phyloP scores from a whole-genome alignment of 768 basidiomycete genomes.

The Suillus weaverae region DNA sequence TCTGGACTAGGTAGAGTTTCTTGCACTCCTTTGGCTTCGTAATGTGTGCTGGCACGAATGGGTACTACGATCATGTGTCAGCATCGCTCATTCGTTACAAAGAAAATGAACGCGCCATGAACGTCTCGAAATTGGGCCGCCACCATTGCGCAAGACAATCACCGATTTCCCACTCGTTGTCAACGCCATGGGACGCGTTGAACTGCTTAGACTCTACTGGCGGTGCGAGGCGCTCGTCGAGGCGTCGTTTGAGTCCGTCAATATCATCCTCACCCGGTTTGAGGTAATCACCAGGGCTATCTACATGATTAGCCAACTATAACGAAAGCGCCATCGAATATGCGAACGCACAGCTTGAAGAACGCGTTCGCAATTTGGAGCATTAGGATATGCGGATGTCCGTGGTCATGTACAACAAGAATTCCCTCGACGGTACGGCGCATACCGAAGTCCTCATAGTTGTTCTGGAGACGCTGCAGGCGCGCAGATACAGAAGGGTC shows the following conservation, averaged over 20 bases:
- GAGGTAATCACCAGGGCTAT: slow-evolving; percentile 96
- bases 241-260: slow-evolving; percentile 83
- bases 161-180: slow-evolving; percentile 94
- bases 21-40: slow-evolving; percentile 99
- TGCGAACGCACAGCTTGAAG: slow-evolving; percentile 85
- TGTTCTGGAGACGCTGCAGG: slow-evolving; percentile 89
- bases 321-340: neutral
- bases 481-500: slow-evolving; percentile 95
- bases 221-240: slow-evolving; percentile 89
- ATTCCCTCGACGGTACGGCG: slow-evolving; percentile 86
- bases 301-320: neutral
- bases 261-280: slow-evolving; percentile 94
- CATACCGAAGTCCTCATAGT: slow-evolving; percentile 98
- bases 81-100: neutral
- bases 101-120: slow-evolving; percentile 70
- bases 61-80: slow-evolving; percentile 57
- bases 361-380: slow-evolving; percentile 98
- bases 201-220: slow-evolving; percentile 73
- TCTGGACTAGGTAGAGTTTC: slow-evolving; percentile 91
- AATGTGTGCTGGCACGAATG: slow-evolving; percentile 92
- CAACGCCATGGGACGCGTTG: slow-evolving; percentile 71
- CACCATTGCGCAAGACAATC: slow-evolving; percentile 99
- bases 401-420: slow-evolving; percentile 89
- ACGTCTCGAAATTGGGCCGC: slow-evolving; percentile 97
- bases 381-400: slow-evolving; percentile 97